Evolutionary conservation across 2,329 filamentous ascomycete genomes (phyloP), one percentile per base, ranked within the genome.

Genomic region (Sclerotinia borealis): DNA sequence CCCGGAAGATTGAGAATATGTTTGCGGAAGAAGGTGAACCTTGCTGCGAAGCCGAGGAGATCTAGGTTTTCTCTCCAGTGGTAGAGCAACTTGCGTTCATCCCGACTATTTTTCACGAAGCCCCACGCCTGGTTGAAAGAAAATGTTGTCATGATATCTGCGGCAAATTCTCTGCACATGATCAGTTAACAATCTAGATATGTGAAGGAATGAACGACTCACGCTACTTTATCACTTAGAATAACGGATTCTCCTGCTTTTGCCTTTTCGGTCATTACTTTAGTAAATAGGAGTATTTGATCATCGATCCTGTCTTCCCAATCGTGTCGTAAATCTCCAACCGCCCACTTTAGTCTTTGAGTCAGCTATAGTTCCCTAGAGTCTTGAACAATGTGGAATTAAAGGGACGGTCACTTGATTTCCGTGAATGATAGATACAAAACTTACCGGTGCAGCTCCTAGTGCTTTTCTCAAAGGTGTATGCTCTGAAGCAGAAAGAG

Each of bases 111-210:
- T 64, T 71, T 61, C 17, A 79, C 74, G 59, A 76, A 76, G 0
- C 77, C 77, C 70, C 76, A 78, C 3, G 76, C 69, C 3, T 72
- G 52, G 4, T 68, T 70, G 64, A 79, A 79, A 2, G 71, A 72
- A 10, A 79, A 70, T 71, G 76, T 75, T 9, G 74, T 75, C 72
- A 79, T 76, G 47, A 77, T 74, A 52, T 79, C 77, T 4, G 76
- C 75, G 2, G 64, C 13, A 6, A 61, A 61, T 34, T 61, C 8
- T 43, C 59, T 61, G 48, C 6, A 8, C 10, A 52, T 4, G n/a
- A 5, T 61, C 8, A 52, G 59, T 5, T 13, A 5, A 17, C 15
- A 10, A 0, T 11, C 15, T 43, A 1, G 7, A 8, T 41, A 19
- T 22, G 11, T 7, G 2, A 34, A 27, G 15, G 1, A 9, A 15